Evolutionary conservation across 805 yeast genomes (phyloP), one percentile per base, ranked within the genome.

Genomic region (Komagataella kurtzmanii): DNA sequence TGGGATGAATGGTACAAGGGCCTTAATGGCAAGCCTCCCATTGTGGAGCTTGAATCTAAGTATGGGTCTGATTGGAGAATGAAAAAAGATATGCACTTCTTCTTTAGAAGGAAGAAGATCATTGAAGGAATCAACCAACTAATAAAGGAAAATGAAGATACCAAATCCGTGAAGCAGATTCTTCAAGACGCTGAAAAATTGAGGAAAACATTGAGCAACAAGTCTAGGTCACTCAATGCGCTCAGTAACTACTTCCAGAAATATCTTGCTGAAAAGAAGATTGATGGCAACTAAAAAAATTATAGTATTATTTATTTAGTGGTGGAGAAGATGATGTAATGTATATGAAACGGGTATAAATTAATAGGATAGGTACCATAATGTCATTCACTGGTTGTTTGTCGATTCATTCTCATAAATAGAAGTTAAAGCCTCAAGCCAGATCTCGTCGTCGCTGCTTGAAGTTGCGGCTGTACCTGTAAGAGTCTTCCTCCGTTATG

Each of bases 401-500:
- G 40, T 30, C 40, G 3, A 14, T 5, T 30, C 40, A 30, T 5
- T 10, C 23, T 3, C 23, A 21, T 3, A 1, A 21, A 6, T 21
- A 21, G 40, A 30, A 30, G 40, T 8, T 10, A 30, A 1, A 21
- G 6, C 23, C 40, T 30, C 40, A 30, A 30, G 14, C 40, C 40
- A 30, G 14, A 30, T 44, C 17, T 44, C 17, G 14, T 44, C 46
- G 19, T 19, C 23, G n/a, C n/a, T 44, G 46, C 19, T 19, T 17
- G 14, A 44, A 44, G 23, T 44, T 19, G 23, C 12, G 10, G 14
- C 46, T 44, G 46, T 48, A 24, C 36, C 43, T 23, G 44, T 51
- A 44, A 18, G 53, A 47, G 17, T 48, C 30, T 14, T 14, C 12
- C 6, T 51, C 53, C 8, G 45, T 36, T 23, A 48, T 64, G 44